These are phyloP conservation scores for Diatrype stigma DNA, from an alignment of 2,329 filamentous ascomycete species.

Conservation along the genomic window DNA sequence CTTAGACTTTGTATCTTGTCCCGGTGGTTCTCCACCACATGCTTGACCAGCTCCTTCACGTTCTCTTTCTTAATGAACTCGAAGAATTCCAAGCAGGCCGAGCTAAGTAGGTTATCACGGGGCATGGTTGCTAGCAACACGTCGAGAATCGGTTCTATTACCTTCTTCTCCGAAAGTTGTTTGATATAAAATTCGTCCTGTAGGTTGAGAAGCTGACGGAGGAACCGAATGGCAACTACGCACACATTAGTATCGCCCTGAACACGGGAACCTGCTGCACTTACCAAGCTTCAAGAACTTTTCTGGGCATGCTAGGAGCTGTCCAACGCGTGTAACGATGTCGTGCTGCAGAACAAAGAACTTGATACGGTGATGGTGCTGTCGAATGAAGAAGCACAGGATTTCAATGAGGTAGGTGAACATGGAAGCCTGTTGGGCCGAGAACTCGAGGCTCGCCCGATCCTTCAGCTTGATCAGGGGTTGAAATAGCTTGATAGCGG, in stretches of 20 bases:
- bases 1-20: slow-evolving; percentile 71
- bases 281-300: slow-evolving; percentile 89
- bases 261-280: slow-evolving; percentile 23
- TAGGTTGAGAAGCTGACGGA: slow-evolving; percentile 78
- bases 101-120: slow-evolving; percentile 88
- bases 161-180: slow-evolving; percentile 74
- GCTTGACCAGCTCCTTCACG: slow-evolving; percentile 74
- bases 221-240: slow-evolving; percentile 84
- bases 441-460: slow-evolving; percentile 64
- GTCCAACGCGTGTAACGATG: slow-evolving; percentile 72
- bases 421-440: slow-evolving; percentile 80
- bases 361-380: slow-evolving; percentile 82
- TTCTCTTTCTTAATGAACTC: slow-evolving; percentile 82
- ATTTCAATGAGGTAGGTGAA: slow-evolving; percentile 91
- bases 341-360: slow-evolving; percentile 81
- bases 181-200: slow-evolving; percentile 90
- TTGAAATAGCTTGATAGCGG: slow-evolving; percentile 78
- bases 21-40: slow-evolving; percentile 80
- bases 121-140: slow-evolving; percentile 83
- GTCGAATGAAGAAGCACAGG: slow-evolving; percentile 86
- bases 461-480: slow-evolving; percentile 78
- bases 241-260: slow-evolving; percentile 7
- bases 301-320: slow-evolving; percentile 76
- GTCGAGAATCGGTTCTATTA: slow-evolving; percentile 80
- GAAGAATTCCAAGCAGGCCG: slow-evolving; percentile 89